phyloP scores from a whole-genome alignment of 495 filamentous ascomycete species.

The Lasiosphaeria ovina region DNA sequence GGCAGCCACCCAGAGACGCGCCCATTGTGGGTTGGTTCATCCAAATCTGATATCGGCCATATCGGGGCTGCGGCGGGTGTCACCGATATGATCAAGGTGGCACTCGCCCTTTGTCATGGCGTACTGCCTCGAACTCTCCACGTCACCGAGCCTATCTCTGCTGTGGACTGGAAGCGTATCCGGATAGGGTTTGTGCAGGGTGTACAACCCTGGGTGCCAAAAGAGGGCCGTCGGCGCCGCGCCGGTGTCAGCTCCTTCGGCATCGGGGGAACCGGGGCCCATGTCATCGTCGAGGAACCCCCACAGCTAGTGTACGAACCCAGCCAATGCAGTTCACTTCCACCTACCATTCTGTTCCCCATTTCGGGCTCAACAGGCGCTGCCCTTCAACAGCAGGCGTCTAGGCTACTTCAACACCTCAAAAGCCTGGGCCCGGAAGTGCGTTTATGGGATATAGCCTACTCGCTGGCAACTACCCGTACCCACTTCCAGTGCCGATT shows the following conservation, averaged over 20 bases:
- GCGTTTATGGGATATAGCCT: slow-evolving; percentile 22
- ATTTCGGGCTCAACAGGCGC: neutral
- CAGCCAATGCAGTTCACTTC: neutral
- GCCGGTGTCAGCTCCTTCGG: slow-evolving; percentile 34
- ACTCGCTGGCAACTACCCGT: slow-evolving; percentile 27
- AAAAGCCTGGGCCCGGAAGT: slow-evolving; percentile 4
- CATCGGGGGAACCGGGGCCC: slow-evolving; percentile 34
- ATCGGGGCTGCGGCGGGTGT: slow-evolving; percentile 48
- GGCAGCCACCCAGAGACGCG: slow-evolving; percentile 23
- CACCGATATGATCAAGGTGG: slow-evolving; percentile 21
- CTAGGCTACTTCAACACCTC: neutral
- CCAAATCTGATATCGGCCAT: slow-evolving; percentile 51
- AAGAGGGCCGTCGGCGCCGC: slow-evolving; percentile 8
- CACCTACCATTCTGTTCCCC: slow-evolving; percentile 15
- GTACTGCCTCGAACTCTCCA: slow-evolving; percentile 20
- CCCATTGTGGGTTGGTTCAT: slow-evolving; percentile 48
- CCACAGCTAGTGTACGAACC: slow-evolving; percentile 5
- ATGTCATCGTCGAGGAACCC: slow-evolving; percentile 28
- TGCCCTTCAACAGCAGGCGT: neutral
- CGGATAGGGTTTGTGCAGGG: slow-evolving; percentile 14
- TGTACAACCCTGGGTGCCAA: slow-evolving; percentile 17
- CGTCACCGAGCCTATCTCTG: slow-evolving; percentile 17
- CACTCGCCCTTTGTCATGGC: slow-evolving; percentile 15
- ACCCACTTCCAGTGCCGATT: slow-evolving; percentile 20
- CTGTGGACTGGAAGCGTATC: slow-evolving; percentile 20